These are phyloP conservation scores for Aurantiochytrium sp. DNA, from an alignment of 108 stramenopile genomes.

Conservation along the genomic window DNA sequence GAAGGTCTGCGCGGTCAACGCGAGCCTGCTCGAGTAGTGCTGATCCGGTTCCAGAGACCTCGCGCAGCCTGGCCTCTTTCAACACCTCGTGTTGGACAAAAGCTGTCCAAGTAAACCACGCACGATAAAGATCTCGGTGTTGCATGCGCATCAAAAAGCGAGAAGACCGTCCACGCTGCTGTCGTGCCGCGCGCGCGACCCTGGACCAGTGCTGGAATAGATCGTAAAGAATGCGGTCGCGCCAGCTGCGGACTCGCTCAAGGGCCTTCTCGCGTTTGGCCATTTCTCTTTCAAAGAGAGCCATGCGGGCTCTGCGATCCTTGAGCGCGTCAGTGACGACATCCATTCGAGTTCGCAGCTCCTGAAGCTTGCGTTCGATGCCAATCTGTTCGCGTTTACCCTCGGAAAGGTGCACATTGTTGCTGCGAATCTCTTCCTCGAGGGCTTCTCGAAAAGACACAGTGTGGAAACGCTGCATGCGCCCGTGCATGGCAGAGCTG, in stretches of 20 bases:
- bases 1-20: background rate
- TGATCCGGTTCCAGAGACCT: background rate
- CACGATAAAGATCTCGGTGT: background rate
- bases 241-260: background rate
- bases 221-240: background rate
- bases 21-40: background rate
- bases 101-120: background rate
- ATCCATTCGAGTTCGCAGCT: background rate
- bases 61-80: background rate
- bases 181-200: background rate
- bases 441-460: background rate
- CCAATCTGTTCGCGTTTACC: background rate
- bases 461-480: conserved; percentile 8
- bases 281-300: background rate
- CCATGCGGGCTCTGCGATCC: background rate
- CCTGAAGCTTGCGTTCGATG: background rate
- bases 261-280: background rate
- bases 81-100: background rate
- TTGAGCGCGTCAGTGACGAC: background rate
- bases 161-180: background rate
- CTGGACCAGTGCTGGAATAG: background rate
- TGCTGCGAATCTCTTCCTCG: background rate
- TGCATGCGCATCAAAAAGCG: background rate
- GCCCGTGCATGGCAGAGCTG: background rate
- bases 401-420: background rate